Conservation (phyloP, 106 monocot species). For the Allium cepa region DNA sequence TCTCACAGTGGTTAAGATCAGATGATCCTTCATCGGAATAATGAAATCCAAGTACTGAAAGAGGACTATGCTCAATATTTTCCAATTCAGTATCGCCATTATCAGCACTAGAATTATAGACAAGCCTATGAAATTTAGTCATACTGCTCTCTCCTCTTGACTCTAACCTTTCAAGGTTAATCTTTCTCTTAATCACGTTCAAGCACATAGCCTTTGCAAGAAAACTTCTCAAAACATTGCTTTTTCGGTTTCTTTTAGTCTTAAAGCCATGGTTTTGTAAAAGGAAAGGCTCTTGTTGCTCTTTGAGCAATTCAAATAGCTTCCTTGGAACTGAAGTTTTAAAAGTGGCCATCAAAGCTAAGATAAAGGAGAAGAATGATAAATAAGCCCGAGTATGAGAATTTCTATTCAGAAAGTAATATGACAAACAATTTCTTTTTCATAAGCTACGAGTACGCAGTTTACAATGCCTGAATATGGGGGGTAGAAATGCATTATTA, state of each 20-base stretch:
- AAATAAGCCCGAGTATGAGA: neutral
- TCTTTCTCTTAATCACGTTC: conserved; percentile 10
- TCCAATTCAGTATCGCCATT: conserved; percentile 1
- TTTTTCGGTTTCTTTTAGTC: neutral
- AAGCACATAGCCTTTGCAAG: conserved; percentile 10
- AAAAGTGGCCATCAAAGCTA: conserved; percentile 13
- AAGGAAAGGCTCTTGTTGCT: conserved; percentile 82
- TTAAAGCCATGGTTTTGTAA: conserved; percentile 4
- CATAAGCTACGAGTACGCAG: neutral
- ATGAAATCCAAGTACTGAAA: conserved; percentile 3
- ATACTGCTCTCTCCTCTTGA: neutral
- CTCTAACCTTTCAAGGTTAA: conserved; percentile 7
- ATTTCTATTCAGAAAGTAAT: neutral
- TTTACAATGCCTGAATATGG: neutral
- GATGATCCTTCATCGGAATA: neutral
- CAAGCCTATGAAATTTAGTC: neutral
- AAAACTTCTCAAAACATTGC: conserved; percentile 7
- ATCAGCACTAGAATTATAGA: neutral
- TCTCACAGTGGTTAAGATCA: conserved; percentile 6
- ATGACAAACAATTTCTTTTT: neutral
- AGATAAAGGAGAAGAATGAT: neutral
- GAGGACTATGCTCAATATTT: conserved; percentile 12
- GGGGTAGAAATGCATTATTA: neutral
- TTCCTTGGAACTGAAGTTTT: conserved; percentile 20
- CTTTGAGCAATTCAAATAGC: conserved; percentile 63